Evolutionary conservation across 176 grass and related monocot species (phyloP), one percentile per base, ranked within the genome.

Genomic region (Carex myosuroides): DNA sequence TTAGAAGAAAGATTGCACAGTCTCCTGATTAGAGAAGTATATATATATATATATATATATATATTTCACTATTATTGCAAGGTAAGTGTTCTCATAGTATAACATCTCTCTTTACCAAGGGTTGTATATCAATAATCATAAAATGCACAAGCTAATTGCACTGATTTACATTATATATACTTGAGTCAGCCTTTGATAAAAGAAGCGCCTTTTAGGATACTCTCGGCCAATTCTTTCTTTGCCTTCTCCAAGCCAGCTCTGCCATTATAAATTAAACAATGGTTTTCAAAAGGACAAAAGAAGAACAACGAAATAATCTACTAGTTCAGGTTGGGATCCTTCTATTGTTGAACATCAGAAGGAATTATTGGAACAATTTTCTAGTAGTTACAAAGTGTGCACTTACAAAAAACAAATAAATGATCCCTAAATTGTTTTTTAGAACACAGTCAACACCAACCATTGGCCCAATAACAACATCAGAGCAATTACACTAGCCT

Each of bases 191-290:
- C 93, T 70, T 32, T 91, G 53, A 95, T 48, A 85, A 99, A 95
- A 22, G 78, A 63, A 54, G 94, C 83, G 13, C 96, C 96, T 88
- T 99, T 99, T 79, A 90, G 76, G 75, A 98, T 98, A 87, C 95
- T 98, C 80, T 84, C 89, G 8, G 71, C 65, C 70, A 99, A 72
- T 79, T 94, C 96, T 89, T 94, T 99, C 96, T 99, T 95, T 1
- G 91, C 93, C 84, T 79, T 89, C 88, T 93, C 89, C 88, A 99
- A 80, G 33, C 92, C 88, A 73, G 71, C 85, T 46, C 96, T 99
- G 92, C 48, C 33, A 39, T 32, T 18, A 41, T 5, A 21, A 9
- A 59, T 12, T 4, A 76, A 42, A 30, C 65, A 11, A 50, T 35
- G 62, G 39, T 30, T 78, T 74, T 57, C 58, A 41, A 70, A 60